Evolutionary conservation across 306 rosid genomes (phyloP).

Genomic region (Benincasa hispida): DNA sequence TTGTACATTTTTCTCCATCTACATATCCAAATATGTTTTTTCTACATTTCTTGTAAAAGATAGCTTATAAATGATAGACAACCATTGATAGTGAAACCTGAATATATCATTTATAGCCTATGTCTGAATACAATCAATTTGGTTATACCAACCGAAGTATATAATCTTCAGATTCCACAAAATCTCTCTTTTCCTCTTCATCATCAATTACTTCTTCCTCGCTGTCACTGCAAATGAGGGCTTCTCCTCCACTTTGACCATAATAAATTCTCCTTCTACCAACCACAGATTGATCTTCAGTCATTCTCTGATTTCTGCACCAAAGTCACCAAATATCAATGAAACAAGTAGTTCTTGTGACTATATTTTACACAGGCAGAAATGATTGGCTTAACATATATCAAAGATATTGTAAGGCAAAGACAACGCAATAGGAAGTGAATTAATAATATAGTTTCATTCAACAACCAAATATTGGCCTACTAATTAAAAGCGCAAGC

Average conservation of each 20-base stretch:
- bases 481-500: not conserved
- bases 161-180: constrained; percentile 83
- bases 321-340: constrained; percentile 12
- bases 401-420: not conserved
- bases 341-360: not conserved
- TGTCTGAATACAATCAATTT: constrained; percentile 11
- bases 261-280: constrained; percentile 97
- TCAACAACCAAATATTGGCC: not conserved
- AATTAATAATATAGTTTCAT: not conserved
- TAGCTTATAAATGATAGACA: not conserved
- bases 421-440: not conserved
- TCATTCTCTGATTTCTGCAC: constrained; percentile 96
- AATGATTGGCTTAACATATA: not conserved
- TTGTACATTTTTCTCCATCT: not conserved
- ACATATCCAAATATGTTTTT: not conserved
- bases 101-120: not conserved
- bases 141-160: constrained; percentile 66
- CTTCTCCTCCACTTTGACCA: constrained; percentile 96
- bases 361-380: not conserved
- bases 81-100: not conserved
- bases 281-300: constrained; percentile 92
- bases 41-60: not conserved
- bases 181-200: constrained; percentile 81
- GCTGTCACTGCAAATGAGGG: constrained; percentile 96
- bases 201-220: constrained; percentile 89